Evolutionary conservation across 495 filamentous ascomycete genomes (phyloP).

Genomic region (Aspergillus homomorphus): DNA sequence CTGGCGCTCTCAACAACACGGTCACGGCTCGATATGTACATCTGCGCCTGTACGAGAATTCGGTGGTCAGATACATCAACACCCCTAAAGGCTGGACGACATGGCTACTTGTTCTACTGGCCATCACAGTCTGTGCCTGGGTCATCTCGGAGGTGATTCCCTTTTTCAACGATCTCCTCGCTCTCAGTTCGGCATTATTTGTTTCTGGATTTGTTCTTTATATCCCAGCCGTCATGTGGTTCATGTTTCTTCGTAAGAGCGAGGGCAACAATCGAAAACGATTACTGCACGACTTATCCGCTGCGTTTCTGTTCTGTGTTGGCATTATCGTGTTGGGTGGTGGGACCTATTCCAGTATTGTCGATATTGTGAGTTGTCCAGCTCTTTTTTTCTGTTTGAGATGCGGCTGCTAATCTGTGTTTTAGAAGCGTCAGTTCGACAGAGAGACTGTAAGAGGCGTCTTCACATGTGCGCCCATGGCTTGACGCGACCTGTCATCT

Average conservation of each 20-base stretch:
- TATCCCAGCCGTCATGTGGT: constrained; percentile 63
- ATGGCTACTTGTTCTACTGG: constrained; percentile 53
- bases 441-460: background rate
- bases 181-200: constrained; percentile 59
- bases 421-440: background rate
- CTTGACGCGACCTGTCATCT: too few species aligned
- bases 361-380: constrained; percentile 52
- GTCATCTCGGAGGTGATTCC: constrained; percentile 66
- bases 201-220: constrained; percentile 64
- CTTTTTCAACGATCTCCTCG: constrained; percentile 62
- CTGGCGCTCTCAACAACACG: constrained; percentile 59
- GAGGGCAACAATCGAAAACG: constrained; percentile 33
- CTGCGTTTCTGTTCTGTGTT: constrained; percentile 20
- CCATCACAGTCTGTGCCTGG: constrained; percentile 58
- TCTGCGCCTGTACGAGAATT: constrained; percentile 52
- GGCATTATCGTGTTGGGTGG: constrained; percentile 36
- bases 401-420: background rate
- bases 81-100: constrained; percentile 53
- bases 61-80: constrained; percentile 56
- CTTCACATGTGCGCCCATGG: background rate
- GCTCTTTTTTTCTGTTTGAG: background rate
- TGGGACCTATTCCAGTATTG: constrained; percentile 53
- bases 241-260: constrained; percentile 48
- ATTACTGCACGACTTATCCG: constrained; percentile 20
- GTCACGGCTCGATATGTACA: constrained; percentile 59